Percentiles rank a stretch among this genome's conserved stretches.
phyloP scores from a whole-genome alignment of 2,329 filamentous ascomycete genomes.

The Cladophialophora carrionii region DNA sequence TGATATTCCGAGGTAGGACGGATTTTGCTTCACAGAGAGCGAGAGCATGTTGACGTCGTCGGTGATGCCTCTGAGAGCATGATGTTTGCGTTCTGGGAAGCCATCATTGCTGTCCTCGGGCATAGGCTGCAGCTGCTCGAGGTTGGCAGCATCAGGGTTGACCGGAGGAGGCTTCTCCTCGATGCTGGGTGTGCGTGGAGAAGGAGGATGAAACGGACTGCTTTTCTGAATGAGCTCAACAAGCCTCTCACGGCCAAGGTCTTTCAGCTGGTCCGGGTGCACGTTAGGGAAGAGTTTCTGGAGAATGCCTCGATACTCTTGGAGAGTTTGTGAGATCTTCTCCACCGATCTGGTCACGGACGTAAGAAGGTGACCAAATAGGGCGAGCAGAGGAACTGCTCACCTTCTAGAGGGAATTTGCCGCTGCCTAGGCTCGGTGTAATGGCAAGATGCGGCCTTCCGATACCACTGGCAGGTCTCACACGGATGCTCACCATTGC shows the following conservation, averaged over 20 bases:
- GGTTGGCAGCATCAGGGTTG: slow-evolving; percentile 56
- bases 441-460: slow-evolving; percentile 76
- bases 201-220: slow-evolving; percentile 47
- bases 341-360: slow-evolving; percentile 57
- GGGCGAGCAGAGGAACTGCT: slow-evolving; percentile 41
- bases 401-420: slow-evolving; percentile 79
- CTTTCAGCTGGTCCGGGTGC: slow-evolving; percentile 56
- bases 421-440: slow-evolving; percentile 77
- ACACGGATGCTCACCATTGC: slow-evolving; percentile 79
- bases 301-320: slow-evolving; percentile 66
- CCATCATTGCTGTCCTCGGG: slow-evolving; percentile 65
- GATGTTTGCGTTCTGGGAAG: slow-evolving; percentile 42
- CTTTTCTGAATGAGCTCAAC: slow-evolving; percentile 58
- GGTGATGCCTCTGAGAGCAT: slow-evolving; percentile 64
- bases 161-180: slow-evolving; percentile 48
- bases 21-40: slow-evolving; percentile 61
- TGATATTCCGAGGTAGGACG: slow-evolving; percentile 72
- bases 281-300: slow-evolving; percentile 66
- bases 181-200: slow-evolving; percentile 54
- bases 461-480: slow-evolving; percentile 81
- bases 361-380: slow-evolving; percentile 32
- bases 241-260: slow-evolving; percentile 62
- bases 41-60: slow-evolving; percentile 74
- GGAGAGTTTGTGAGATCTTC: slow-evolving; percentile 65
- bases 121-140: slow-evolving; percentile 69